Evolutionary conservation across 2,329 filamentous ascomycete genomes (phyloP).

Genomic region (Ophiosphaerella narmari): DNA sequence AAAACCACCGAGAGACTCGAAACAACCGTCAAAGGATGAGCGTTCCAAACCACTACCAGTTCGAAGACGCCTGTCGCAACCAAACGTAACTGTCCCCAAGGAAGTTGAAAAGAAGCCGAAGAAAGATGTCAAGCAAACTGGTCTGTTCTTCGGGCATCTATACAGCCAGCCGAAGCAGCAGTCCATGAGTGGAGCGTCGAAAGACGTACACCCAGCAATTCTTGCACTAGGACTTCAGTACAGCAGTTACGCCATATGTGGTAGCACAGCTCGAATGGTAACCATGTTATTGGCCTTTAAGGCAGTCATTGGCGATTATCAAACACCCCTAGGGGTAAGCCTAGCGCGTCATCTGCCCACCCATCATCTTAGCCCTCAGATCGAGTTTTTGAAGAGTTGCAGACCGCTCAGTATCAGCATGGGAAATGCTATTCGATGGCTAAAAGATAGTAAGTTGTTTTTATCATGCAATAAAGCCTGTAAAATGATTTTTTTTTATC

Average conservation of each 20-base stretch:
- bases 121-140: conserved; percentile 56
- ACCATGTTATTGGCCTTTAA: conserved; percentile 90
- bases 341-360: conserved; percentile 89
- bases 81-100: conserved; percentile 32
- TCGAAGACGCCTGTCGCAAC: conserved; percentile 38
- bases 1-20: conserved; percentile 43
- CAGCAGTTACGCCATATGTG: conserved; percentile 83
- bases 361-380: conserved; percentile 90
- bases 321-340: conserved; percentile 80
- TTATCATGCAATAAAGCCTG: background rate
- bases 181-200: conserved; percentile 62
- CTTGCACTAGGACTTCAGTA: conserved; percentile 88
- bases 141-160: conserved; percentile 73
- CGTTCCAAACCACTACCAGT: conserved; percentile 38
- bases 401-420: conserved; percentile 96
- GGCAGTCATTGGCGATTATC: conserved; percentile 90
- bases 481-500: background rate
- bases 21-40: conserved; percentile 40
- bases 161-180: conserved; percentile 74
- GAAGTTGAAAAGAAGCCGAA: conserved; percentile 40
- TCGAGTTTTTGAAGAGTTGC: conserved; percentile 90
- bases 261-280: conserved; percentile 85
- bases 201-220: conserved; percentile 83
- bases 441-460: conserved; percentile 68
- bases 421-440: conserved; percentile 93